phyloP scores from a whole-genome alignment of 345 rosid genomes.

The Alliaria petiolata region DNA sequence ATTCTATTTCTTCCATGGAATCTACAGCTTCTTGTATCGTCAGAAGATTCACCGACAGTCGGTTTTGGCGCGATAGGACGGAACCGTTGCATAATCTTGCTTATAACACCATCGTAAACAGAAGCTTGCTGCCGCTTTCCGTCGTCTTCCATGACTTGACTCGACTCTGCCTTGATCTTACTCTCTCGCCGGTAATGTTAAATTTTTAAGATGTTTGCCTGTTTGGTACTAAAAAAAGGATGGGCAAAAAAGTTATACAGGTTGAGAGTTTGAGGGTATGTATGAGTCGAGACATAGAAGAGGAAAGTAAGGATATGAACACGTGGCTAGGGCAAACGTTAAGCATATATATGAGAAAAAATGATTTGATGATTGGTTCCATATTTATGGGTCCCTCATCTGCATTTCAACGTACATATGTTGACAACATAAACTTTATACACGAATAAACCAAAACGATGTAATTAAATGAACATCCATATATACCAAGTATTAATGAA shows the following conservation, averaged over 20 bases:
- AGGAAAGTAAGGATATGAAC: constrained; percentile 4
- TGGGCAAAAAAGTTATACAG: constrained; percentile 4
- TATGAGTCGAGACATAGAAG: constrained; percentile 13
- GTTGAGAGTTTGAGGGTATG: not conserved
- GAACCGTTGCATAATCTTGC: constrained; percentile 65
- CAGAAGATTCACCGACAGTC: constrained; percentile 26
- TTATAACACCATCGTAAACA: constrained; percentile 38
- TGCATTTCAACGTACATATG: not conserved
- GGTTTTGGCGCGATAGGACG: constrained; percentile 95
- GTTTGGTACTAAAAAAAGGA: not conserved
- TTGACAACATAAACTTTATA: too few species aligned
- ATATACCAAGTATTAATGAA: too few species aligned
- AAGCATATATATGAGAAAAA: not conserved
- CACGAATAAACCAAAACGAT: too few species aligned
- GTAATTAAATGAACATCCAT: too few species aligned
- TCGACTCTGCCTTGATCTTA: not conserved
- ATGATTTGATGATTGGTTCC: constrained; percentile 29
- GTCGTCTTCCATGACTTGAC: constrained; percentile 26
- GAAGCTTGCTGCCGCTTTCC: constrained; percentile 17
- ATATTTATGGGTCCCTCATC: constrained; percentile 11
- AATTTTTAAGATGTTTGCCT: not conserved
- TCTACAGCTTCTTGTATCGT: constrained; percentile 17
- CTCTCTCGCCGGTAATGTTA: not conserved
- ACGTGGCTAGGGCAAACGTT: constrained; percentile 48
- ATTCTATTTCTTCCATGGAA: constrained; percentile 27